These are phyloP conservation scores for Mercurialis annua DNA, from an alignment of 345 rosid species.

Conservation along the genomic window DNA sequence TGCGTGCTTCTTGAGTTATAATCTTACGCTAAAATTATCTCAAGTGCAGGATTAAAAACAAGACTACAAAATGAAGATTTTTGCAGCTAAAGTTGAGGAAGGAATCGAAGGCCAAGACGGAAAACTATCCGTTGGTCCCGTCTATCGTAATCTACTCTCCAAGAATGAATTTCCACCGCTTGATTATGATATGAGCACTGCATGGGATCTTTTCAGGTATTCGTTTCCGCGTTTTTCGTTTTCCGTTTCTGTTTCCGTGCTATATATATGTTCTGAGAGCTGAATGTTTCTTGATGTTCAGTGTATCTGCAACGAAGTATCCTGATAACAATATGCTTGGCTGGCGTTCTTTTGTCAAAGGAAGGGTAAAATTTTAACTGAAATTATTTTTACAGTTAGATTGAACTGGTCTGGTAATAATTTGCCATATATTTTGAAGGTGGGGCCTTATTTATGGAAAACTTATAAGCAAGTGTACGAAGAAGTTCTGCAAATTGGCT, in stretches of 20 bases:
- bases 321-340: slow-evolving; percentile 85
- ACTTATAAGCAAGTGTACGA: slow-evolving; percentile 74
- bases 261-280: neutral
- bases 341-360: slow-evolving; percentile 66
- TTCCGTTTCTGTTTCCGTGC: neutral
- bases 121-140: slow-evolving; percentile 78
- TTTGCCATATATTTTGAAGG: slow-evolving; percentile 25
- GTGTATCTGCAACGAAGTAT: slow-evolving; percentile 56
- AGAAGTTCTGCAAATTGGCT: slow-evolving; percentile 74
- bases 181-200: slow-evolving; percentile 43
- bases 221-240: neutral
- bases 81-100: slow-evolving; percentile 70
- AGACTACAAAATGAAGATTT: slow-evolving; percentile 47
- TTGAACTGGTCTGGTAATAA: neutral
- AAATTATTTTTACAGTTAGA: neutral
- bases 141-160: slow-evolving; percentile 69
- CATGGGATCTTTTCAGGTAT: slow-evolving; percentile 92
- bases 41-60: slow-evolving; percentile 6
- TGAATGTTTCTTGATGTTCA: slow-evolving; percentile 20
- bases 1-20: no score
- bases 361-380: slow-evolving; percentile 46
- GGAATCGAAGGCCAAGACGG: slow-evolving; percentile 73
- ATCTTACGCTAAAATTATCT: no score
- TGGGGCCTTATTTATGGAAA: slow-evolving; percentile 90
- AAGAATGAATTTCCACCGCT: slow-evolving; percentile 59